Percentiles rank a stretch among this genome's conserved stretches.
Conservation (phyloP, 352 stramenopile genomes). For the Phytophthora brassicae region DNA sequence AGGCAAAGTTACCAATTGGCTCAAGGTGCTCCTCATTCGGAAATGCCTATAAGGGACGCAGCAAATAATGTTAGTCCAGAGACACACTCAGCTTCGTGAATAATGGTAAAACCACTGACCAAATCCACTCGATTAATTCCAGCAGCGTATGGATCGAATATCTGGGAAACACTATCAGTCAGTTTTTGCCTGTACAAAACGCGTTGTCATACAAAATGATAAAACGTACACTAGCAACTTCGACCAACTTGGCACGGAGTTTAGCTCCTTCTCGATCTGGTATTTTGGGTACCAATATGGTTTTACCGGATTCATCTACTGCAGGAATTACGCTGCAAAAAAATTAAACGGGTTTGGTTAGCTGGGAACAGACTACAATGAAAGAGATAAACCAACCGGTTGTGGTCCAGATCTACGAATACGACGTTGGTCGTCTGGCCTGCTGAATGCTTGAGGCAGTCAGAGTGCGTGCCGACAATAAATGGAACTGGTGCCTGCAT, state of each 20-base stretch:
- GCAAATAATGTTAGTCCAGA: not conserved
- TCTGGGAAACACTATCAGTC: constrained; percentile 34
- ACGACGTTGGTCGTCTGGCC: constrained; percentile 82
- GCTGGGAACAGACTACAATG: no score
- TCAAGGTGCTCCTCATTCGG: constrained; percentile 82
- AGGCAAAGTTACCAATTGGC: constrained; percentile 71
- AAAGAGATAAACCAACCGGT: constrained; percentile 54
- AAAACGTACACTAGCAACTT: constrained; percentile 57
- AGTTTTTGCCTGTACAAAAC: not conserved
- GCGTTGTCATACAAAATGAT: not conserved
- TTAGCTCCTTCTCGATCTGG: constrained; percentile 73
- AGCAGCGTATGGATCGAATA: constrained; percentile 78
- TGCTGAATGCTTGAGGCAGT: constrained; percentile 69
- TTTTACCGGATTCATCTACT: constrained; percentile 65
- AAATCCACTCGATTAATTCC: constrained; percentile 72
- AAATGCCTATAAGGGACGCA: constrained; percentile 69
- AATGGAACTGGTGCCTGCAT: constrained; percentile 92
- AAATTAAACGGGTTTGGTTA: not conserved
- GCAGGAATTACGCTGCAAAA: constrained; percentile 66
- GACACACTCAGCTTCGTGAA: not conserved
- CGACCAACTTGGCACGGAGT: constrained; percentile 57
- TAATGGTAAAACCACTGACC: constrained; percentile 22
- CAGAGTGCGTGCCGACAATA: constrained; percentile 89
- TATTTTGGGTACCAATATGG: constrained; percentile 65
- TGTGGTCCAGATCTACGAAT: constrained; percentile 95